Conservation (phyloP, 208 protist genomes). For the Acanthamoeba sp. region DNA sequence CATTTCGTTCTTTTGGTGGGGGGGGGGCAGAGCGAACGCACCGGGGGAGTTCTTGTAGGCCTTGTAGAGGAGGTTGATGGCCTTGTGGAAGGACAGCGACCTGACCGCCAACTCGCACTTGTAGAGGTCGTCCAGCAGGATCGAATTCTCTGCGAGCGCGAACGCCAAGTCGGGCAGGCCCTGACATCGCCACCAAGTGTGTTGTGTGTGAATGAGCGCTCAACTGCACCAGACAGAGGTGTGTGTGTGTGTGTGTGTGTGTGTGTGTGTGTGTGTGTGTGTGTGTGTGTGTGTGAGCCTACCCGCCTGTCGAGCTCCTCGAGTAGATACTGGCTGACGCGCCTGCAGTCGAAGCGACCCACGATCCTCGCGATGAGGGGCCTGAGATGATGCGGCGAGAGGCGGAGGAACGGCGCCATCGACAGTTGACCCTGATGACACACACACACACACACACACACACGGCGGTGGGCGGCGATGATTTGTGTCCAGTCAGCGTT, state of each 20-base stretch:
- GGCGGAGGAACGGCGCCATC: background rate
- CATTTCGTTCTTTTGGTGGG: background rate
- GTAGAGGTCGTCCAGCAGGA: constrained; percentile 32
- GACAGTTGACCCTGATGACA: background rate
- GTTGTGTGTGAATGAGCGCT: too few species aligned
- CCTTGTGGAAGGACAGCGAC: constrained; percentile 41
- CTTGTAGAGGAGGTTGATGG: constrained; percentile 61
- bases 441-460: too few species aligned
- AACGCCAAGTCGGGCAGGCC: constrained; percentile 64
- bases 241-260: too few species aligned
- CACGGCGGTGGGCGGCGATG: background rate
- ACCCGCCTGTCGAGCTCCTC: constrained; percentile 12
- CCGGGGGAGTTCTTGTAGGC: constrained; percentile 54
- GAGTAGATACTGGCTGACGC: constrained; percentile 20
- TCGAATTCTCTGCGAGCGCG: constrained; percentile 43
- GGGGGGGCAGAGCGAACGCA: background rate
- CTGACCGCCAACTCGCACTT: constrained; percentile 53
- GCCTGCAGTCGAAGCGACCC: constrained; percentile 22
- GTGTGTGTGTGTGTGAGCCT: background rate
- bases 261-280: background rate
- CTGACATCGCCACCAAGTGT: background rate
- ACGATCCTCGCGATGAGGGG: constrained; percentile 14
- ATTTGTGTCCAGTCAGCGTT: too few species aligned
- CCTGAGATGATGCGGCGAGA: background rate
- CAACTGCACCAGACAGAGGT: too few species aligned